These are phyloP conservation scores for Endoconidiophora polonica DNA, from an alignment of 2,329 filamentous ascomycete genomes.

Conservation along the genomic window DNA sequence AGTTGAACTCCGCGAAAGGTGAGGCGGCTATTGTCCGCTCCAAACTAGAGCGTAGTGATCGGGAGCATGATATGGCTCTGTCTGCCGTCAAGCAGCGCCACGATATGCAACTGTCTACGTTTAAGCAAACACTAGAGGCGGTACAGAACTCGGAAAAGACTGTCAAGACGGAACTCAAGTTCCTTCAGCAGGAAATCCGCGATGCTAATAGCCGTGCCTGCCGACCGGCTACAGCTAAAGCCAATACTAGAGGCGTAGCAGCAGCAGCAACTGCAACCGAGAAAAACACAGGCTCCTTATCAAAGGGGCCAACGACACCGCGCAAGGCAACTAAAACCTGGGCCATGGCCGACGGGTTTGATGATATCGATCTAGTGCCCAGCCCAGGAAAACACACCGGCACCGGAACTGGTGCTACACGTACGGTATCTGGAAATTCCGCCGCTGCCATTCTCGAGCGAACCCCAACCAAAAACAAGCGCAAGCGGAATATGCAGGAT, in stretches of 20 bases:
- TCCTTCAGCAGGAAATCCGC: conserved; percentile 53
- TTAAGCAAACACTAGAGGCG: conserved; percentile 20
- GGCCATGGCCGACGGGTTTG: conserved; percentile 58
- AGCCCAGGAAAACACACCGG: conserved; percentile 33
- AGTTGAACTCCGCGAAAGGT: conserved; percentile 47
- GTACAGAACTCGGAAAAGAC: conserved; percentile 49
- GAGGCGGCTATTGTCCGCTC: conserved; percentile 61
- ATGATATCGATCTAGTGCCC: conserved; percentile 41
- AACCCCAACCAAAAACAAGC: conserved; percentile 51
- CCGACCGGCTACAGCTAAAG: background rate
- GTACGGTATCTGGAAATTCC: background rate
- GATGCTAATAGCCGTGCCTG: conserved; percentile 29
- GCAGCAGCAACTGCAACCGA: conserved; percentile 18
- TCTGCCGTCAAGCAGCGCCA: conserved; percentile 45
- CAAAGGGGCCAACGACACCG: conserved; percentile 35
- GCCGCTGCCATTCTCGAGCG: conserved; percentile 15
- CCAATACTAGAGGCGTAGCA: background rate
- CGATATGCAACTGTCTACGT: conserved; percentile 43
- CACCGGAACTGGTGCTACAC: background rate
- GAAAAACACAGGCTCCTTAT: conserved; percentile 19
- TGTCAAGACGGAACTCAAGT: conserved; percentile 39
- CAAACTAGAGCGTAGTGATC: conserved; percentile 45
- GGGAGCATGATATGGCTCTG: conserved; percentile 47
- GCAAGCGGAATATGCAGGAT: conserved; percentile 48
- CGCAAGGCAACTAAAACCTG: conserved; percentile 40